Evolutionary conservation across 225 moss, liverwort and hornwort genomes (phyloP).

Genomic region (Antitrichia curtipendula): DNA sequence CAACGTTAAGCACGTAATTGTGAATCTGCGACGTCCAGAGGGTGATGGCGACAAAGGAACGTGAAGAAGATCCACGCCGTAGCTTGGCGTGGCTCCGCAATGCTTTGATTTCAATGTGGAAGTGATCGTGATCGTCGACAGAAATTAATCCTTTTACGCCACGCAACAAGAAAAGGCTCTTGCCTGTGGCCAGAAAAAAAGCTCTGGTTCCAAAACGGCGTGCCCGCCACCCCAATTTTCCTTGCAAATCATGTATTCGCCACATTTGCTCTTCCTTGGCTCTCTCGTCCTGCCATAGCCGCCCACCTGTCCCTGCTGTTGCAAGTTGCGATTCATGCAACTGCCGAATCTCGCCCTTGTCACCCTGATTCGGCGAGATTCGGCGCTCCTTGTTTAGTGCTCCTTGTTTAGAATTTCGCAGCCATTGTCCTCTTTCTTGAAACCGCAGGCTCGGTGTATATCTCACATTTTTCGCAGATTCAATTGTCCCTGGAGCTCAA

Average conservation of each 20-base stretch:
- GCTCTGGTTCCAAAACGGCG: neutral
- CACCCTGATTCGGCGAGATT: neutral
- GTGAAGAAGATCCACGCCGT: neutral
- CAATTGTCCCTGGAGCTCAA: neutral
- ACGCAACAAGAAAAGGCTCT: neutral
- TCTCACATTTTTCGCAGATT: neutral
- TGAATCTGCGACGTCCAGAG: neutral
- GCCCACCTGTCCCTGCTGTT: neutral
- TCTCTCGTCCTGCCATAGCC: neutral
- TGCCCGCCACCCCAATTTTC: neutral
- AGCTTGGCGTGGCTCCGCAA: neutral
- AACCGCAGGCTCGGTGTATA: neutral
- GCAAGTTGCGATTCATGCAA: neutral
- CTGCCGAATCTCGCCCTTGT: neutral
- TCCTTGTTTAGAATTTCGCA: neutral
- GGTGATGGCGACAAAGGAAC: neutral
- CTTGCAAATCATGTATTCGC: neutral
- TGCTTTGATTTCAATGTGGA: neutral
- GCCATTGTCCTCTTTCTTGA: neutral
- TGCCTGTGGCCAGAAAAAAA: neutral
- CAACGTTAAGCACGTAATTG: neutral
- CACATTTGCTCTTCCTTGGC: neutral
- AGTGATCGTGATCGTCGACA: constrained; percentile 16
- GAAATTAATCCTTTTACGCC: neutral
- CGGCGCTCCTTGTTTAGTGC: neutral